A percentile compares a stretch with the other conserved stretches of the same genome.
Evolutionary conservation across 768 basidiomycete species (phyloP).

Genomic region (Amanita thiersii): DNA sequence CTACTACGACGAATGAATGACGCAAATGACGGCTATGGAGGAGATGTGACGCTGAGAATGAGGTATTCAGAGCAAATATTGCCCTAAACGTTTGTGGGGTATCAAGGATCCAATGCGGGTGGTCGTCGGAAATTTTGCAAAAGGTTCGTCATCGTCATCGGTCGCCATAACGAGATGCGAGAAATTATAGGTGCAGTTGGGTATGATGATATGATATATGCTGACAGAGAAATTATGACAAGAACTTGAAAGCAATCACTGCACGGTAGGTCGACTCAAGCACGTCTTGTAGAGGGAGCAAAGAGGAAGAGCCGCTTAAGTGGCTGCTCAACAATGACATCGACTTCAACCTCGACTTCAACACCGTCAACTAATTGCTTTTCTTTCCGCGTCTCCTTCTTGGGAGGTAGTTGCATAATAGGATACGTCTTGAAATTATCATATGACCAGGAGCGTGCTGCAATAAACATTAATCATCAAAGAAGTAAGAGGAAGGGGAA

Average conservation of each 20-base stretch:
- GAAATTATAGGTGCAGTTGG: conserved; percentile 6
- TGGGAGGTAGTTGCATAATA: conserved; percentile 46
- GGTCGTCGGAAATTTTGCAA: not conserved
- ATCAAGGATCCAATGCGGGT: conserved; percentile 4
- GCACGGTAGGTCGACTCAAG: not conserved
- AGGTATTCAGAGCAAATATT: not conserved
- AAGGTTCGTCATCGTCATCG: conserved; percentile 4
- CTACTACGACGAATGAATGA: not conserved
- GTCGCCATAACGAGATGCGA: conserved; percentile 6
- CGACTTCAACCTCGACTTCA: conserved; percentile 47
- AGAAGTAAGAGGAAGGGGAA: not conserved
- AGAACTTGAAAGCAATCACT: conserved; percentile 5
- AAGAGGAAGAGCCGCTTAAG: conserved; percentile 68
- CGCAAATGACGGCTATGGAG: not conserved
- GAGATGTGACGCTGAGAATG: conserved; percentile 7
- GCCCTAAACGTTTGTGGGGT: not conserved
- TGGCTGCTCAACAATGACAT: conserved; percentile 48
- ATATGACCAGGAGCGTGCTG: conserved; percentile 72
- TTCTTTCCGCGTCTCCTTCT: conserved; percentile 50
- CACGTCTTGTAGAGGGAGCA: conserved; percentile 22
- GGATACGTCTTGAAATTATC: conserved; percentile 66
- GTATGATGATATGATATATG: conserved; percentile 8
- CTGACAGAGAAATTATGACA: conserved; percentile 1
- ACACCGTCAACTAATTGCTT: conserved; percentile 40
- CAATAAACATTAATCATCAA: not conserved